A percentile compares a stretch with the other conserved stretches of the same genome.
These are phyloP conservation scores for Lachancea cidri DNA, from an alignment of 805 yeast species.

Conservation along the genomic window DNA sequence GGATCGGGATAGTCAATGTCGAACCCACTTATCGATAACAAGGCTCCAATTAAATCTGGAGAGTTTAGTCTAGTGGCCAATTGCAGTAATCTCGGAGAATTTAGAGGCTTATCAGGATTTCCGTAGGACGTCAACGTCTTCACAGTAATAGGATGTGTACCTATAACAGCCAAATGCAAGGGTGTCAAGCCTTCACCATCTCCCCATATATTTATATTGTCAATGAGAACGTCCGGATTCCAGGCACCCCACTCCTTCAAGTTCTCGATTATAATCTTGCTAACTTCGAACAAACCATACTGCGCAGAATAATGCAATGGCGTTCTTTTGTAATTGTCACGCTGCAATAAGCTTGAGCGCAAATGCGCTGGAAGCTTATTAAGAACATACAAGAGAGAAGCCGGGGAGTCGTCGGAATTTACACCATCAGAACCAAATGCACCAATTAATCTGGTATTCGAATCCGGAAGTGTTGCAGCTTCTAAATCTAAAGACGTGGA, in stretches of 20 bases:
- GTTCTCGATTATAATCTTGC: constrained; percentile 51
- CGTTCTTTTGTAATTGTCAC: constrained; percentile 73
- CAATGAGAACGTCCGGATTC: constrained; percentile 46
- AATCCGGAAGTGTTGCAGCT: constrained; percentile 53
- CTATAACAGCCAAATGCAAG: constrained; percentile 73
- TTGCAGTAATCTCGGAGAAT: constrained; percentile 54
- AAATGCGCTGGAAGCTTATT: constrained; percentile 49
- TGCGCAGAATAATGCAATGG: constrained; percentile 89
- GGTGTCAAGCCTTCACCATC: constrained; percentile 74
- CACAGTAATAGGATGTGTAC: constrained; percentile 76
- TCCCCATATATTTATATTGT: constrained; percentile 57
- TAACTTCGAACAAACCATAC: constrained; percentile 67
- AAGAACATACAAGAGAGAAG: constrained; percentile 57
- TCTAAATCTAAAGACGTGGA: constrained; percentile 13
- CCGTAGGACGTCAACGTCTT: constrained; percentile 49
- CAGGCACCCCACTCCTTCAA: constrained; percentile 57
- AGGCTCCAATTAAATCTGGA: constrained; percentile 46
- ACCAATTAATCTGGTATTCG: constrained; percentile 42
- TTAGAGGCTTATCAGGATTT: constrained; percentile 33
- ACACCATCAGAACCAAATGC: constrained; percentile 61
- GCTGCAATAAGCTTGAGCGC: constrained; percentile 52
- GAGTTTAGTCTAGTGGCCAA: constrained; percentile 59
- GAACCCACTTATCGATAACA: constrained; percentile 52
- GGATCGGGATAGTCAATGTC: constrained; percentile 58
- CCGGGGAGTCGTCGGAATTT: constrained; percentile 51